phyloP scores from a whole-genome alignment of 2,329 filamentous ascomycete genomes.

The Nothomitra cinnamomea region DNA sequence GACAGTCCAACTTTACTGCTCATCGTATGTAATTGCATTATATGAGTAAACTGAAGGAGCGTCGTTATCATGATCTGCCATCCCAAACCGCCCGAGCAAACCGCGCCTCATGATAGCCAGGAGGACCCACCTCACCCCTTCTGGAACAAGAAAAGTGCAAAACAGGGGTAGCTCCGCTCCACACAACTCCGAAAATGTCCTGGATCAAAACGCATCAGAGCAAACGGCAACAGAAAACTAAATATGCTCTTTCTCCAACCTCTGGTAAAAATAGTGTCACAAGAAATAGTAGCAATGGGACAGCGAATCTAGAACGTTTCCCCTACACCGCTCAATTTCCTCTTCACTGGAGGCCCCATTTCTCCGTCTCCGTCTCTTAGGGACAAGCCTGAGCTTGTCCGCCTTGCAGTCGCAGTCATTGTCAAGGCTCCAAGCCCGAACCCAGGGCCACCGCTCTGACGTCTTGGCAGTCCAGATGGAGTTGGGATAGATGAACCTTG shows the following conservation, averaged over 20 bases:
- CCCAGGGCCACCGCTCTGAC: conserved; percentile 26
- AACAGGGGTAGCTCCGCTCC: neutral
- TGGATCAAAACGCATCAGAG: neutral
- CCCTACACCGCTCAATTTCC: conserved; percentile 35
- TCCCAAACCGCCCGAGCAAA: conserved; percentile 1
- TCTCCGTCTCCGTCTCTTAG: conserved; percentile 20
- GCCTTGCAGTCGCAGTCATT: conserved; percentile 22
- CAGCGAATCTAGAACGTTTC: conserved; percentile 33
- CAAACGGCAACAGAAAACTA: neutral
- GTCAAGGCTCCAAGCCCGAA: conserved; percentile 7
- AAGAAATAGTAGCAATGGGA: neutral
- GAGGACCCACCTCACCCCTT: neutral
- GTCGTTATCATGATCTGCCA: conserved; percentile 1
- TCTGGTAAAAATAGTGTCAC: neutral
- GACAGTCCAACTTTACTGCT: no score
- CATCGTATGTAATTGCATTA: conserved; percentile 1
- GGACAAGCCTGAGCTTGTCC: conserved; percentile 21
- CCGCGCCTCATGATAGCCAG: conserved; percentile 1
- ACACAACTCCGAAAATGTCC: conserved; percentile 1
- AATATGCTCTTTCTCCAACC: neutral
- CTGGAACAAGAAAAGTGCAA: neutral
- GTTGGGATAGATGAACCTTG: conserved; percentile 30
- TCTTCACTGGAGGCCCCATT: conserved; percentile 31
- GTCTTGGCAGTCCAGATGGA: conserved; percentile 30
- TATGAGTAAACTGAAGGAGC: neutral